phyloP scores from a whole-genome alignment of 352 stramenopile genomes.

The Phytopythium montanum region DNA sequence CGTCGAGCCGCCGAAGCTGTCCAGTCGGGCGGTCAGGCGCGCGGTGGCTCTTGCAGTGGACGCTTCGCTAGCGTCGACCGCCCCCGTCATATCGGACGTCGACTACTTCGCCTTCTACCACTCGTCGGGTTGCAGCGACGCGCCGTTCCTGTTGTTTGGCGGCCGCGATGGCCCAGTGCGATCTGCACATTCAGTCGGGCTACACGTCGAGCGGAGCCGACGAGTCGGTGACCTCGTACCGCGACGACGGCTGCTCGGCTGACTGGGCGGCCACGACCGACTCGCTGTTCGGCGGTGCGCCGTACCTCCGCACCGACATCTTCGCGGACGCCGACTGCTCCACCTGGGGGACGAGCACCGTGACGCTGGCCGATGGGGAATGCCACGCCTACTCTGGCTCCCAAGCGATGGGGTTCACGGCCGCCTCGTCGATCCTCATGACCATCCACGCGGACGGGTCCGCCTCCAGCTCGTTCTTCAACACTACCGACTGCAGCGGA shows the following conservation, averaged over 20 bases:
- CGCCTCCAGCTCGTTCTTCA: neutral
- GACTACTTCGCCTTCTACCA: neutral
- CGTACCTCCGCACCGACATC: neutral
- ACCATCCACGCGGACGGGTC: neutral
- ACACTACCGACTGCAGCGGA: neutral
- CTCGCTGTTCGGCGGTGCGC: neutral
- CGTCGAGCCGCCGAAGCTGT: neutral
- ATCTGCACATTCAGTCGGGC: neutral
- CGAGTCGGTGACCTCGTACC: no score
- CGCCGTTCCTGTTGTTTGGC: neutral
- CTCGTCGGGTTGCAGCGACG: neutral
- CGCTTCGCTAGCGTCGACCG: neutral
- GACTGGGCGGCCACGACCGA: neutral
- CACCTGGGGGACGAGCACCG: neutral
- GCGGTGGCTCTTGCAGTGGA: no score
- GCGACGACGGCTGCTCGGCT: neutral
- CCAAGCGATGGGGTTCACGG: no score
- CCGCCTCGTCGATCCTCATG: neutral
- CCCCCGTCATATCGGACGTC: neutral
- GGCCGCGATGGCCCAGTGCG: neutral
- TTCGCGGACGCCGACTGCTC: neutral
- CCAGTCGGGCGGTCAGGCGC: neutral
- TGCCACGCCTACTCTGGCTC: neutral
- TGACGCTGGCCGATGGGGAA: neutral
- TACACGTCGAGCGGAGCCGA: neutral